A percentile compares a stretch with the other conserved stretches of the same genome.
These are phyloP conservation scores for Candida coquimbonensis DNA, from an alignment of 805 yeast genomes.

Conservation along the genomic window DNA sequence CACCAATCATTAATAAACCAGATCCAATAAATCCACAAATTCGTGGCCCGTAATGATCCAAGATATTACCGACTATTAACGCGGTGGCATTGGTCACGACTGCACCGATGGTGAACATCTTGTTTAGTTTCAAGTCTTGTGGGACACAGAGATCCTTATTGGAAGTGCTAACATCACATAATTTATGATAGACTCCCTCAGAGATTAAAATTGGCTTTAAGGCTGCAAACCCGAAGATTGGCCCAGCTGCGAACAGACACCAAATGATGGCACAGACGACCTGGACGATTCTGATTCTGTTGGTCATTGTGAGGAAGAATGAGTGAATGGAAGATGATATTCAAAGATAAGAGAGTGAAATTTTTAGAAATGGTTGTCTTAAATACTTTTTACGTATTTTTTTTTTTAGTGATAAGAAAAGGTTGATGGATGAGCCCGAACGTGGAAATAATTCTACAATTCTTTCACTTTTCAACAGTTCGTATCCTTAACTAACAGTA, in stretches of 20 bases:
- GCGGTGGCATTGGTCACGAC: slow-evolving; percentile 82
- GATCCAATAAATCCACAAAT: slow-evolving; percentile 74
- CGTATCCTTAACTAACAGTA: too few species aligned
- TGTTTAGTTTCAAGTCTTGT: slow-evolving; percentile 80
- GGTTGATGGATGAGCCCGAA: too few species aligned
- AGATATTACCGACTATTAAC: slow-evolving; percentile 69
- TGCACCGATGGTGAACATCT: slow-evolving; percentile 81
- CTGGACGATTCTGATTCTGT: slow-evolving; percentile 30
- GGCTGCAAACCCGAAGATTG: slow-evolving; percentile 94
- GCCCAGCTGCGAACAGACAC: slow-evolving; percentile 91
- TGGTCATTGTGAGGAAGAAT: too few species aligned
- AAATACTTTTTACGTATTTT: neutral
- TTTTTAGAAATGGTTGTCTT: neutral
- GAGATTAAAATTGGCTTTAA: slow-evolving; percentile 71
- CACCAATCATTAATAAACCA: slow-evolving; percentile 47
- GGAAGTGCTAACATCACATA: slow-evolving; percentile 36
- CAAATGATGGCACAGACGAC: slow-evolving; percentile 69
- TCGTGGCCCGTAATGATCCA: slow-evolving; percentile 78
- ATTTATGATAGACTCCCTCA: slow-evolving; percentile 68
- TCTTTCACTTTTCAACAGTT: too few species aligned
- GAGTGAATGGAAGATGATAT: too few species aligned
- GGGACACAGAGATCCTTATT: slow-evolving; percentile 41
- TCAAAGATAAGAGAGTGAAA: too few species aligned
- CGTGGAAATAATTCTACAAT: too few species aligned
- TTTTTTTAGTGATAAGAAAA: neutral